phyloP scores from a whole-genome alignment of 2,329 filamentous ascomycete species.

The Diaporthe ampelina region DNA sequence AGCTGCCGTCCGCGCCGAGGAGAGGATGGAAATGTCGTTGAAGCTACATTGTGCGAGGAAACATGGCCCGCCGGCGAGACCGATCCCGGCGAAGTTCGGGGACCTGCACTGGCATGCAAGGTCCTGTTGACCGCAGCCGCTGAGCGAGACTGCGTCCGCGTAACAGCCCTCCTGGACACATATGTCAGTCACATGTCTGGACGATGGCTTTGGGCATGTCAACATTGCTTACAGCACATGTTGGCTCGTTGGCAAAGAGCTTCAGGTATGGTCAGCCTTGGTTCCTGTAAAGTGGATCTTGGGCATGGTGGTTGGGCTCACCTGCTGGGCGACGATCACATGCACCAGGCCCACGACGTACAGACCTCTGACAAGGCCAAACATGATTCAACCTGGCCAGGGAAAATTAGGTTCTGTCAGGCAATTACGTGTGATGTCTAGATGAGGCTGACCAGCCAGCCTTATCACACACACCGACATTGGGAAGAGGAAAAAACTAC shows the following conservation, averaged over 20 bases:
- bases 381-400: conserved; percentile 22
- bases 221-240: conserved; percentile 16
- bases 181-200: neutral
- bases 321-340: conserved; percentile 27
- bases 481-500: neutral
- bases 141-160: conserved; percentile 9
- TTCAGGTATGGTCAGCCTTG: conserved; percentile 16
- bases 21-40: conserved; percentile 11
- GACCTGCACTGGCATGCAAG: conserved; percentile 20
- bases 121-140: neutral
- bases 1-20: conserved; percentile 4
- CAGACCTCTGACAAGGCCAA: conserved; percentile 8
- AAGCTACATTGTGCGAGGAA: conserved; percentile 25
- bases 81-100: conserved; percentile 8
- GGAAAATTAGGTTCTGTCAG: conserved; percentile 17
- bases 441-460: conserved; percentile 32
- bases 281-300: neutral
- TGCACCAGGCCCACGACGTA: conserved; percentile 4
- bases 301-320: neutral
- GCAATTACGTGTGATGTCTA: conserved; percentile 23
- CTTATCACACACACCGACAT: conserved; percentile 21
- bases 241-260: conserved; percentile 31
- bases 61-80: conserved; percentile 24
- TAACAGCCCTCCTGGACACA: conserved; percentile 11
- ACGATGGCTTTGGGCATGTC: neutral